Base-by-base conservation (phyloP, 768 basidiomycete genomes). In the Thelephora ganbajun region DNA sequence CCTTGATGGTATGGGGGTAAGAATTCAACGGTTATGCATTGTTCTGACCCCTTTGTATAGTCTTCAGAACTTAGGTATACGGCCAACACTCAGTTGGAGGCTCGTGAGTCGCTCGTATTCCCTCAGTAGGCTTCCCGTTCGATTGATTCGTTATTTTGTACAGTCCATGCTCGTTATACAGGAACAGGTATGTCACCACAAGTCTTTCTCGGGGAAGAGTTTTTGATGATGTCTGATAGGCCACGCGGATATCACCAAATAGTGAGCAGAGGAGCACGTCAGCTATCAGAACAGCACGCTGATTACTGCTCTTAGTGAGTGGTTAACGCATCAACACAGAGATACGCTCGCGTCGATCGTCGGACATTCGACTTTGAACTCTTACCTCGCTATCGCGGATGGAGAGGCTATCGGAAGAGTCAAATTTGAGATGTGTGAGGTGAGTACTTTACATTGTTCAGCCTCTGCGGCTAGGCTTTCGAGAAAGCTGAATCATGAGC, bases 361-460 rank as follows among this genome's bases (percentile, higher is more conserved):
- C 41, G 91, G 94, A 2, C 96, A 99, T 62, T 76, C 90, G 3
- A 74, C 87, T 0, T 66, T 99, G 48, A 69, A 80, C 12, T 88
- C 88, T 2, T 99, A 84, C 61, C 71, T 97, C 42, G 81, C 92
- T 1, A 79, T 98, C 57, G 93, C 93, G 12, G 94, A 99, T 54
- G 90, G 91, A 2, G 92, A 97, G 63, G 73, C 88, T n/a, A 77
- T 83, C 47, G 96, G 88, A 7, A 69, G 96, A 37, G 70, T 81
- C 2, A 90, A 78, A 59, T 97, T 96, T 59, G 94, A 99, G 68
- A 83, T 96, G 82, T 81, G 87, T 0, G 93, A 98, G 83, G 94
- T 93, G 50, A 16, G 66, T 61, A 35, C 11, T 46, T 16, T 12
- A 18, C 26, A 18, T 20, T 26, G 33, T 19, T 18, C 33, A n/a